Base-by-base conservation (phyloP, 192 early-diverging fungal species). In the Pilobolus umbonatus region DNA sequence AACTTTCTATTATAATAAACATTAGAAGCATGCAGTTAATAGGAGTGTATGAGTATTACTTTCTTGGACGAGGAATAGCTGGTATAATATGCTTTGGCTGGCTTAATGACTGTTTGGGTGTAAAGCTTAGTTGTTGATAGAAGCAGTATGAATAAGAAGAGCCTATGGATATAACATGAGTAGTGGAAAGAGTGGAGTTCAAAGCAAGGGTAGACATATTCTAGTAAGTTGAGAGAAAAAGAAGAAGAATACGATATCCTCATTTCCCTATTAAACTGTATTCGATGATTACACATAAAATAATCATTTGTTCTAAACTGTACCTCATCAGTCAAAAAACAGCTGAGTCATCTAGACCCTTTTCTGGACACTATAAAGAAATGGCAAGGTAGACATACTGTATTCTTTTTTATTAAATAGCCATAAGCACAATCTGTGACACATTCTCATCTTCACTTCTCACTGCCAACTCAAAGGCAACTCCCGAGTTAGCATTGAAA, bases 381-480 rank as follows among this genome's bases (percentile, higher is more conserved):
- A n/a, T n/a, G n/a, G n/a, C n/a, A n/a, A n/a, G n/a, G n/a, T n/a
- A n/a, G n/a, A n/a, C n/a, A n/a, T n/a, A n/a, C n/a, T n/a, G n/a
- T n/a, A 35, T 35, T 35, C 11, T 10, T 46, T 46, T 47, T 44
- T 69, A 69, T 43, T 85, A 87, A 65, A 98, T 87, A 9, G 90
- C 86, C 14, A 86, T 81, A 45, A 89, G 86, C 39, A 98, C 79
- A 45, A 82, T 76, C 72, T 86, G 80, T 54, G 83, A 82, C 31
- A 94, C 76, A 35, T 76, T 75, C 14, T 62, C 64, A 56, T 86
- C 81, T 51, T 78, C 69, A 68, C 86, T 85, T 62, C 94, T 83
- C 29, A 91, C 88, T 0, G 87, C 84, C 47, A 99, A 67, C 69
- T 99, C 93, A 81, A 99, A 81, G 2, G 92, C 93, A 24, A 99